These are phyloP conservation scores for Takashimella tepidaria DNA, from an alignment of 1,284 basidiomycete genomes.

Conservation along the genomic window DNA sequence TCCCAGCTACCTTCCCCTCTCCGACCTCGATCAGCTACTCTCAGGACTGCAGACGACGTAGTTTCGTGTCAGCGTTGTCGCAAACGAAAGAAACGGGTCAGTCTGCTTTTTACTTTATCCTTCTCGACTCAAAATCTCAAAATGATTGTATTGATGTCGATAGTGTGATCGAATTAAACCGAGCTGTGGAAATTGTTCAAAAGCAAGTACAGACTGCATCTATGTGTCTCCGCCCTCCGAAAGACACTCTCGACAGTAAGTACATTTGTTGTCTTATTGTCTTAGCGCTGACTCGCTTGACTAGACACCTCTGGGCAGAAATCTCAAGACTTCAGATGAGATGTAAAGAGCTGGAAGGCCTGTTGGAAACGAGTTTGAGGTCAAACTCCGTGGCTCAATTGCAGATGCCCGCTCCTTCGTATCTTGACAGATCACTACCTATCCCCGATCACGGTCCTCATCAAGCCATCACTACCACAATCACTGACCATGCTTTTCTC, in stretches of 20 bases:
- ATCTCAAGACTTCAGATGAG: neutral
- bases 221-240: neutral
- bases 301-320: neutral
- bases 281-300: neutral
- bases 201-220: neutral
- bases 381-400: too few species aligned
- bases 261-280: neutral
- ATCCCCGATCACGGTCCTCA: too few species aligned
- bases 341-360: neutral
- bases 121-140: too few species aligned
- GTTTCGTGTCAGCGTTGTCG: constrained; percentile 1
- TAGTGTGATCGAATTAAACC: neutral
- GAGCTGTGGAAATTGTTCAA: neutral
- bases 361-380: neutral
- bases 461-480: too few species aligned
- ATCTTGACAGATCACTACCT: too few species aligned
- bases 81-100: neutral
- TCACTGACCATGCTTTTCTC: neutral
- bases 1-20: neutral
- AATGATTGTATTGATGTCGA: neutral
- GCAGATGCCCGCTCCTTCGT: too few species aligned
- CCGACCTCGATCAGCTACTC: too few species aligned
- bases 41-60: neutral
- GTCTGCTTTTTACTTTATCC: too few species aligned
- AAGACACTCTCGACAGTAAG: neutral